Evolutionary conservation across 2,329 filamentous ascomycete genomes (phyloP), one percentile per base, ranked within the genome.

Genomic region (Juglanconis oblonga): DNA sequence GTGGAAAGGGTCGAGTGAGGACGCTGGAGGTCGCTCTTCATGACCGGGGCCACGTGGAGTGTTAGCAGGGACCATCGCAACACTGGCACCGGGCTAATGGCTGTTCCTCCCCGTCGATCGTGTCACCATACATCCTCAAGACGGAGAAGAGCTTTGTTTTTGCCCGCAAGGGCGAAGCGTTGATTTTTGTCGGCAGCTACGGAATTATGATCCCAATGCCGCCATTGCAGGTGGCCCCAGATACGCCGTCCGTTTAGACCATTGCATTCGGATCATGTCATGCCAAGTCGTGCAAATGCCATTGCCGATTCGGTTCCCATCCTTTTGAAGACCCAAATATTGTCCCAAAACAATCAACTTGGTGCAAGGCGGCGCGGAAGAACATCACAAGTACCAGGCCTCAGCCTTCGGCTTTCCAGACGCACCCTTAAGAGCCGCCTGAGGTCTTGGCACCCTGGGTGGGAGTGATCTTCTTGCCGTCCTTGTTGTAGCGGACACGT

Each of bases 401-500:
- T 52, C n/a, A 55, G 36, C 50, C 32, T 9, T 32, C 10, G 52
- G n/a, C 53, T 49, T 38, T 9, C 17, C 45, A 48, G 24, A 17
- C 5, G 17, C 8, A 32, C 2, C 45, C 29, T 40, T 52, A 52
- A 17, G 33, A 14, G 14, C 48, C 48, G 17, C 31, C 49, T 24
- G 31, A 31, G n/a, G 24, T 33, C 83, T 91, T 91, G 74, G 85
- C 84, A 70, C 84, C 83, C 81, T 92, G 88, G 76, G 89, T 90
- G 70, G 94, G 92, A 79, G 88, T 89, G 78, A 99, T 88, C 90
- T 99, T 99, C 92, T 99, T 99, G 86, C 93, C 94, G 77, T 99
- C 95, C 90, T 98, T 97, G 91, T 99, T 99, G 92, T 96, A 99
- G 75, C 95, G 87, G 75, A 99, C 93, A 78, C 95, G 88, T 76